Evolutionary conservation across 1,284 basidiomycete genomes (phyloP).

Genomic region (Rhodotorula sp.): DNA sequence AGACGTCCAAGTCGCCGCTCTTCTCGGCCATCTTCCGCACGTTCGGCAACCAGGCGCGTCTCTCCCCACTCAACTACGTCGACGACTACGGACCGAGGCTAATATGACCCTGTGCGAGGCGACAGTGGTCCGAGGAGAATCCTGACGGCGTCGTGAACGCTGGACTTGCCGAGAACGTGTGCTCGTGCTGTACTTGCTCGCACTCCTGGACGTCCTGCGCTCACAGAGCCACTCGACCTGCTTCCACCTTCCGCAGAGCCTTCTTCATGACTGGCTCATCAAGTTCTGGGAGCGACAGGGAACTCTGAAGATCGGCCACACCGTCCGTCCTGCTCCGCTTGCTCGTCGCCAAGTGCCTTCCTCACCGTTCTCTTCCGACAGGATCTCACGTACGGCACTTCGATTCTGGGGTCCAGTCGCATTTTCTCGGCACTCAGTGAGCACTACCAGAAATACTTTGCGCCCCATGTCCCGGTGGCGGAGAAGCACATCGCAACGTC

Average conservation of each 20-base stretch:
- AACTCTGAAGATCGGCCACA: conserved; percentile 15
- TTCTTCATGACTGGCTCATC: conserved; percentile 29
- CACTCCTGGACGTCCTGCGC: no score
- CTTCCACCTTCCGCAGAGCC: background rate
- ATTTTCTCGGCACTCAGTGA: conserved; percentile 31
- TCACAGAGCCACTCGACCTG: background rate
- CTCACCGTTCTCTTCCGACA: background rate
- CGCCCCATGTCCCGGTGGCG: conserved; percentile 39
- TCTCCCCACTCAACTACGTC: background rate
- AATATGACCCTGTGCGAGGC: background rate
- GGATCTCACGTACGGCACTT: conserved; percentile 33
- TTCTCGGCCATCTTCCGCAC: conserved; percentile 19
- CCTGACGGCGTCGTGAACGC: conserved; percentile 33
- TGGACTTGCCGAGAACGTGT: conserved; percentile 38
- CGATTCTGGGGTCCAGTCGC: conserved; percentile 36
- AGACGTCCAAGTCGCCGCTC: conserved; percentile 4
- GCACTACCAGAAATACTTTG: conserved; percentile 33
- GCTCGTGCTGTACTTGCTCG: background rate
- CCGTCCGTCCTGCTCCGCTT: background rate
- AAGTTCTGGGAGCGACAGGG: conserved; percentile 26
- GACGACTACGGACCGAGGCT: background rate
- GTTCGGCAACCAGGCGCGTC: conserved; percentile 9
- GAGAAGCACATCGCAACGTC: conserved; percentile 45
- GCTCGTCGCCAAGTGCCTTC: background rate
- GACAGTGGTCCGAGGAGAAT: conserved; percentile 11